Evolutionary conservation across 2,329 filamentous ascomycete species (phyloP), one percentile per base, ranked within the genome.

Genomic region (Talaromyces sp.): DNA sequence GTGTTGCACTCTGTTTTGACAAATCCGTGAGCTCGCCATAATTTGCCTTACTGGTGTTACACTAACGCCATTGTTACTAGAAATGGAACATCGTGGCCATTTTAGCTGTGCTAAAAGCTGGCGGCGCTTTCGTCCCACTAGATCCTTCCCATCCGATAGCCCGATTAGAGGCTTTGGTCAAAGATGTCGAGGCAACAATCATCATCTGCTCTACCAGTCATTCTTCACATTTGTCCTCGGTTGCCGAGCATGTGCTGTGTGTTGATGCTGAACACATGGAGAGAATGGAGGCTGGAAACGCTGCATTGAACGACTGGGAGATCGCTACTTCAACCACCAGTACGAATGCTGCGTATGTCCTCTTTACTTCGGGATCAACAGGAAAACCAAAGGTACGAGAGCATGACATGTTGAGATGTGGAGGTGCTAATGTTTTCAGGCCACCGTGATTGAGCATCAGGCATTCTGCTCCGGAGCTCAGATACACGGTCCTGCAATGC

Each of bases 381-480:
- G 81, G 81, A 23, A 73, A 71, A 2, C 74, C 74, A 1, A 84
- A 85, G 62, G 87, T 4, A 82, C 87, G 23, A 82, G 84, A 37
- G 4, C 73, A 76, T 0, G 82, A 85, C 0, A 79, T 87, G 3
- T 83, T 92, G 96, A 71, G 83, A 96, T 78, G n/a, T 79, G 0
- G 75, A 78, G n/a, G n/a, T 71, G 60, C 60, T 62, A 48, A 62
- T 50, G 23, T 9, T 12, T 14, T 3, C 60, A 78, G 76, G 87
- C 86, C 3, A 83, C 87, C n/a, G 81, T 87, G 56, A 83, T 88
- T 64, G 84, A 83, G 11, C 88, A 90, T 67, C 76, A 77, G 0
- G 82, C 86, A 0, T 80, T 87, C 14, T 81, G 85, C 1, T 84
- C 86, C 11, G 62, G 80, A 81, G 8, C 82, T 84, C 28, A 71